Evolutionary conservation across 2,329 filamentous ascomycete genomes (phyloP), one percentile per base, ranked within the genome.

Genomic region (Corniculantispora saksenae): DNA sequence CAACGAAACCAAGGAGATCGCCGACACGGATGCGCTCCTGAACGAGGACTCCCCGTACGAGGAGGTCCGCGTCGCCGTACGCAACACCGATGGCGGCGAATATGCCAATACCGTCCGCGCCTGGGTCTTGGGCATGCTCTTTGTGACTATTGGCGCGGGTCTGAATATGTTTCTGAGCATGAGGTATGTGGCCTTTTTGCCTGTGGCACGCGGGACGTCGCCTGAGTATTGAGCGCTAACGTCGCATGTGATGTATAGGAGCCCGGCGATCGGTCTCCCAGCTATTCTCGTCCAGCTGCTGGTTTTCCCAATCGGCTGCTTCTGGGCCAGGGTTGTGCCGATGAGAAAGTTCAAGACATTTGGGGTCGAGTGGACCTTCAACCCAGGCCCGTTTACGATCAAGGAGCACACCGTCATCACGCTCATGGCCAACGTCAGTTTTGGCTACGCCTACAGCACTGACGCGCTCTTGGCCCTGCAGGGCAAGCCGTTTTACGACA

Each of bases 341-440:
- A 77, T 71, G 3, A 74, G 73, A 58, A 72, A 77, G 3, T 80
- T 80, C 71, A 78, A 73, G 32, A 77, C 74, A 0, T 80, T 82
- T 51, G 81, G 82, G 6, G 19, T 77, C 23, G 70, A 72, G 21
- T 82, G 78, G 75, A 80, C 77, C 4, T 70, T 83, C 27, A 84
- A 83, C 68, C 80, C 82, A 0, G 81, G 82, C 1, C 79, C 78
- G 0, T 85, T 85, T 71, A 82, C 78, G 68, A 80, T 80, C 69
- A 86, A 85, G 71, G 83, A 85, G 72, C 83, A 85, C 72, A 80
- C 81, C 72, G 73, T 85, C 38, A 79, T 85, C 63, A 80, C 80
- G n/a, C 79, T 83, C 70, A 83, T 84, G 80, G 82, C 86, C 60
- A 86, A 87, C 70, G 81, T 81, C 17, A 80, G 79, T 6, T 82